Evolutionary conservation across 306 rosid species (phyloP).

Genomic region (Prunus campanulata): DNA sequence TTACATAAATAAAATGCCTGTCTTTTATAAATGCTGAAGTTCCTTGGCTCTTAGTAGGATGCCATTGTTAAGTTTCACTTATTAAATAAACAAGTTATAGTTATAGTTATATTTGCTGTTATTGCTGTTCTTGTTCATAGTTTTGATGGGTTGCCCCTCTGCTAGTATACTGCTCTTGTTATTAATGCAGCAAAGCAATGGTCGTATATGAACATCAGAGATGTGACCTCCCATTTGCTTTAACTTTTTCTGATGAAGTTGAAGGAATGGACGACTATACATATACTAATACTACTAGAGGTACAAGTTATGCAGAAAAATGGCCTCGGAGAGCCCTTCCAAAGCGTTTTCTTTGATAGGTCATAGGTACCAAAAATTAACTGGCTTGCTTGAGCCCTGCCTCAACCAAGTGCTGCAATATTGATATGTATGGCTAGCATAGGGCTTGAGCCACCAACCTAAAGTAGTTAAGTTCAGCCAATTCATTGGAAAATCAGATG

Average conservation of each 20-base stretch:
- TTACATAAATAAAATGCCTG: neutral
- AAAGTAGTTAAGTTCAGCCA: too few relatives aligned
- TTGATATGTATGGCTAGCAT: too few relatives aligned
- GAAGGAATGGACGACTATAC: too few relatives aligned
- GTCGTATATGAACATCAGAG: too few relatives aligned
- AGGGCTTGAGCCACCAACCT: too few relatives aligned
- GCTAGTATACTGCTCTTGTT: too few relatives aligned
- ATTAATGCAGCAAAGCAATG: too few relatives aligned
- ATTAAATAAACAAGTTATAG: neutral
- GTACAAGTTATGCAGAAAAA: too few relatives aligned
- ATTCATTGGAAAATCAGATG: too few relatives aligned
- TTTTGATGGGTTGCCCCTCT: too few relatives aligned
- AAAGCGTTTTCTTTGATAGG: neutral
- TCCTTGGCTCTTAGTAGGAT: neutral
- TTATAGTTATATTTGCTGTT: neutral
- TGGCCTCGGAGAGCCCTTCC: neutral
- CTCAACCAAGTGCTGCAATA: neutral
- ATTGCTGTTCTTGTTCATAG: neutral
- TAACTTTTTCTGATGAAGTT: too few relatives aligned
- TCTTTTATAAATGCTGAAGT: neutral
- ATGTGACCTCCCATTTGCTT: neutral
- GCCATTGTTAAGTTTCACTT: neutral
- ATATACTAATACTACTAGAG: too few relatives aligned
- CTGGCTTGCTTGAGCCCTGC: neutral
- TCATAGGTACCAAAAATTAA: neutral